Evolutionary conservation across 352 stramenopile species (phyloP), one percentile per base, ranked within the genome.

Genomic region (Pythium oligandrum): DNA sequence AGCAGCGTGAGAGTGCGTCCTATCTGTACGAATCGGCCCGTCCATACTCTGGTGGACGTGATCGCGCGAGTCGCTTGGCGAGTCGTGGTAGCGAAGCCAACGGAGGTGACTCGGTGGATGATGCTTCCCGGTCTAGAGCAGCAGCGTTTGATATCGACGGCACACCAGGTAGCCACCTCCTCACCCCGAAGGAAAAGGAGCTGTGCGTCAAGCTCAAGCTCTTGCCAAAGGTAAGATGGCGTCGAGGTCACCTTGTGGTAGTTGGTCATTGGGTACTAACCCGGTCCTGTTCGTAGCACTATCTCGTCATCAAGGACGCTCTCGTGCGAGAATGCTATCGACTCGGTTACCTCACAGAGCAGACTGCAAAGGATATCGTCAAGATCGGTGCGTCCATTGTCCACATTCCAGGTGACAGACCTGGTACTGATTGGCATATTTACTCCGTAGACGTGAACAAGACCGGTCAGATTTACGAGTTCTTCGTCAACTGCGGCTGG

Each of bases 291-390:
- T 26, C 17, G 17, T 50, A 91, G 68, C 88, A 97, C 63, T 98
- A 98, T 71, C 64, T 98, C 45, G 82, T 98, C 53, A 96, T 98
- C 52, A 98, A 98, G 68, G 96, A 95, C 38, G 93, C 85, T 10
- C 61, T 98, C 11, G 88, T 98, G 66, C 84, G 87, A 64, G 77
- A 97, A 73, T 81, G 82, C 69, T 87, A 84, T 61, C 66, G 77
- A 48, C 64, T 91, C 48, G 76, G 85, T 40, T 80, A 93, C 58
- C 50, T 92, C 53, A 82, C 76, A 31, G 77, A 88, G 64, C 78
- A 86, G 48, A 84, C 75, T 44, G 80, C 83, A 26, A 88, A 86
- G 59, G 82, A 93, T 10, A 86, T 97, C 33, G 81, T 98, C 17
- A 96, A 97, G 62, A 93, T 98, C 59, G 84, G 82, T 95, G 58